Evolutionary conservation across 306 rosid species (phyloP), one percentile per base, ranked within the genome.

Genomic region (Rubus idaeus): DNA sequence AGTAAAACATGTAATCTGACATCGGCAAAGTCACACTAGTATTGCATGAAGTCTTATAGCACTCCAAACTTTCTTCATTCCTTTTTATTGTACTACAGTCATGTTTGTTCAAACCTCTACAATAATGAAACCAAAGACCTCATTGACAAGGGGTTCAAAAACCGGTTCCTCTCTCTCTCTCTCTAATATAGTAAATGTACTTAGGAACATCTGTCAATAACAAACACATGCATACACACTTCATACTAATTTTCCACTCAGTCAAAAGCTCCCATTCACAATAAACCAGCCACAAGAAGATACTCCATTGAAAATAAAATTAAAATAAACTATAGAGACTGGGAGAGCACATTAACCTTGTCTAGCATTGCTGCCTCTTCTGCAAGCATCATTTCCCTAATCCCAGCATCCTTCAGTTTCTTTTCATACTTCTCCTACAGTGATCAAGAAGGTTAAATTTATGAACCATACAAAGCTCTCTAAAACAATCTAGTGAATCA

Each of bases 351-450:
- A 68, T 35, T 60, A 78, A 95, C 99, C 97, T 88, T 92, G 80
- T 95, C 97, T 79, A 95, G 73, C 86, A 95, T 88, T 62, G 99
- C 97, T 52, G 84, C 86, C 86, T 91, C 96, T 89, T 95, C 97
- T 71, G 99, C 99, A 68, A 62, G 97, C 97, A 87, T 95, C 64
- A 91, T 88, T 83, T 92, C 99, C 84, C 86, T 89, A 55, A 86
- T 95, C 20, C 86, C 95, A 71, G 99, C 97, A 79, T 95, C 99
- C 88, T 90, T 95, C 86, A 92, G 86, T 77, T 85, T 84, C 72
- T 83, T 90, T 78, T 95, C 97, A 84, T 88, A 85, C 82, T 86
- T 92, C 73, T 92, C 97, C 97, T 95, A 51, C 52, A 47, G 71
- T 50, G 47, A 45, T 67, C 46, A 77, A 75, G 68, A 51, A 75